Conservation (phyloP, 2,329 filamentous ascomycete genomes). For the Dendrostoma leiphaemia region DNA sequence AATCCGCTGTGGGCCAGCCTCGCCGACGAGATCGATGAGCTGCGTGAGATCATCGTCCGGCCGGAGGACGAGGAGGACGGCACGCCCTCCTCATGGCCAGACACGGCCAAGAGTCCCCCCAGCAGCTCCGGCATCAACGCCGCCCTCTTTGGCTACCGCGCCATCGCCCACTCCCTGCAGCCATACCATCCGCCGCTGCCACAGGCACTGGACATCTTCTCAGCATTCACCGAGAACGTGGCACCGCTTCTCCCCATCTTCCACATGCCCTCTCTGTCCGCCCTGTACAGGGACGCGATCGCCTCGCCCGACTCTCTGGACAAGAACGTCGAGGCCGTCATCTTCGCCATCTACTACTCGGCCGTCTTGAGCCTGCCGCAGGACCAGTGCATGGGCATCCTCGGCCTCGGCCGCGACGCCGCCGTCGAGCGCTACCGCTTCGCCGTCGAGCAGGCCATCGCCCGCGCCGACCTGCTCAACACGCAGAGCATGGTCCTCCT, state of each 20-base stretch:
- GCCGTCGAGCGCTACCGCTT: constrained; percentile 35
- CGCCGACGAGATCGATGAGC: constrained; percentile 18
- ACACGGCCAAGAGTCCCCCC: background rate
- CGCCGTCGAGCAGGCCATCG: constrained; percentile 52
- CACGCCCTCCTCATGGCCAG: background rate
- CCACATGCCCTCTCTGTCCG: constrained; percentile 27
- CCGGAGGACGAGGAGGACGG: constrained; percentile 14
- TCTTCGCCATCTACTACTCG: constrained; percentile 54
- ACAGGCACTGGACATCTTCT: constrained; percentile 24
- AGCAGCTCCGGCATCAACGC: constrained; percentile 19
- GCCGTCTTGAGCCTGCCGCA: constrained; percentile 52
- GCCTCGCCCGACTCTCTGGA: constrained; percentile 18
- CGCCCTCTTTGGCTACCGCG: constrained; percentile 25
- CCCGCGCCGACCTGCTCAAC: constrained; percentile 56
- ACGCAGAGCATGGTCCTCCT: constrained; percentile 53
- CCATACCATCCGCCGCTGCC: constrained; percentile 24
- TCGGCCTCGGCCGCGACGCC: background rate
- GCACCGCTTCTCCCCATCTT: constrained; percentile 27
- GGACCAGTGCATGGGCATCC: constrained; percentile 34
- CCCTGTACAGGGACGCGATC: constrained; percentile 26
- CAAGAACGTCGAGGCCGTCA: constrained; percentile 22
- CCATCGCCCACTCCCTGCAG: constrained; percentile 24
- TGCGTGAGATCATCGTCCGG: constrained; percentile 17
- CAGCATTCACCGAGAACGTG: constrained; percentile 27
- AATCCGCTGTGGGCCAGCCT: constrained; percentile 19